Conservation (phyloP, 2,329 filamentous ascomycete genomes). For the Sclerotinia nivalis region DNA sequence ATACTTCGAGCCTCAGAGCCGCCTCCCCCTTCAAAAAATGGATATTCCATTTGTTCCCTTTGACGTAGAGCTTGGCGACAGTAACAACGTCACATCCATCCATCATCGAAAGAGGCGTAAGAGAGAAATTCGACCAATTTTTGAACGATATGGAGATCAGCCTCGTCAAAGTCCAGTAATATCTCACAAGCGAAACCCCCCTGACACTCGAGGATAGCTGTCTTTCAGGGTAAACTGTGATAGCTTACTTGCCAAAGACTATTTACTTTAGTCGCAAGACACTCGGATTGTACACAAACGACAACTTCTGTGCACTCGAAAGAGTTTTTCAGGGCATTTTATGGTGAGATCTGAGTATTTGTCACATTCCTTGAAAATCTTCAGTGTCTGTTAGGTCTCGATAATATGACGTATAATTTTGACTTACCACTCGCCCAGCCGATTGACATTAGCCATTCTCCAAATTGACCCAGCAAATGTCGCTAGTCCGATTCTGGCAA, state of each 20-base stretch:
- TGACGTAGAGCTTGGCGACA: not conserved
- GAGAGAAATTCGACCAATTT: not conserved
- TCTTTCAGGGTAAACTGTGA: not conserved
- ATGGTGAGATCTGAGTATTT: constrained; percentile 30
- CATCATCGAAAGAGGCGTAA: not conserved
- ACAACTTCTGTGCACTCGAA: constrained; percentile 29
- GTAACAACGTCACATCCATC: not conserved
- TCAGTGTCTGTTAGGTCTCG: not conserved
- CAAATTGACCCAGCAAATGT: not conserved
- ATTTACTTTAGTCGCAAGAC: constrained; percentile 23
- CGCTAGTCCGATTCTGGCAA: not conserved
- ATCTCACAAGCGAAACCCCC: not conserved
- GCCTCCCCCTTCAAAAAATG: not conserved
- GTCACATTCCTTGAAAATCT: not conserved
- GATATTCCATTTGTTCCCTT: not conserved
- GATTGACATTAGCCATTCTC: not conserved
- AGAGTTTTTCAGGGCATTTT: constrained; percentile 23
- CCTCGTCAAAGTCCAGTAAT: not conserved
- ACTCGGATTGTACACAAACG: constrained; percentile 29
- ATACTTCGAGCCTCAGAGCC: too few species aligned
- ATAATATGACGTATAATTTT: not conserved
- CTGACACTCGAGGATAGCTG: not conserved
- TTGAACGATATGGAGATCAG: not conserved
- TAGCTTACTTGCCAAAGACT: not conserved
- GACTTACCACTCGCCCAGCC: not conserved